Base-by-base conservation (phyloP, 2,329 filamentous ascomycete genomes). In the Cladosporium sp. region DNA sequence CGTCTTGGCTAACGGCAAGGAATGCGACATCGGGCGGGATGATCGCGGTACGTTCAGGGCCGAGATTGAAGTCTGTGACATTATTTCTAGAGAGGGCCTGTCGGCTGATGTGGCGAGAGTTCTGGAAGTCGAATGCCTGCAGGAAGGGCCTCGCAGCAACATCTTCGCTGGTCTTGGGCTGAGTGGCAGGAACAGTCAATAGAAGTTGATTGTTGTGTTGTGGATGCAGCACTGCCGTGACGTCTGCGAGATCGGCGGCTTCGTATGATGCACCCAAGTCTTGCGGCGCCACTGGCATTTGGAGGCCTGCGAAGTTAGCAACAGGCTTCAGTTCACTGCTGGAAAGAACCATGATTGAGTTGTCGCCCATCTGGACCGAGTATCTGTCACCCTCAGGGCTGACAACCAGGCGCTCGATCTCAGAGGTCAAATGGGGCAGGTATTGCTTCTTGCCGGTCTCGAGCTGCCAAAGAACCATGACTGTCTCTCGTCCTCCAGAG, bases 31-130 rank as follows among this genome's bases (percentile, higher is more conserved):
- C 83, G 0, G 94, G 93, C 64, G 96, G 89, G 13, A 84, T 80
- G 50, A 97, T 84, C 4, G 83, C 80, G 52, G 83, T 81, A 4
- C 89, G 85, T 62, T 88, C 86, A 13, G 86, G 87, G 7, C 87
- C 88, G 39, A 88, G 79, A 66, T 91, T 95, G 62, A 89, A 77
- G 59, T 90, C 88, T 0, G 93, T 96, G 3, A 89, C 85, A 66
- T 95, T 93, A 47, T 93, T 96, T 52, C 94, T 84, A 6, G 92
- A 88, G 62, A 99, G 77, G 5, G 94, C 91, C 77, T 99, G 94
- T 61, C 90, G 89, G n/a, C 84, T 85, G 36, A 96, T 74, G 62
- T 92, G 90, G 57, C 86, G 86, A 64, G 90, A 86, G 2, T 86
- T 84, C 34, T 86, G 83, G n/a, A 96, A 78, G 71, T 97, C 91